phyloP scores from a whole-genome alignment of 345 rosid species.

The Melastoma malabathricum region DNA sequence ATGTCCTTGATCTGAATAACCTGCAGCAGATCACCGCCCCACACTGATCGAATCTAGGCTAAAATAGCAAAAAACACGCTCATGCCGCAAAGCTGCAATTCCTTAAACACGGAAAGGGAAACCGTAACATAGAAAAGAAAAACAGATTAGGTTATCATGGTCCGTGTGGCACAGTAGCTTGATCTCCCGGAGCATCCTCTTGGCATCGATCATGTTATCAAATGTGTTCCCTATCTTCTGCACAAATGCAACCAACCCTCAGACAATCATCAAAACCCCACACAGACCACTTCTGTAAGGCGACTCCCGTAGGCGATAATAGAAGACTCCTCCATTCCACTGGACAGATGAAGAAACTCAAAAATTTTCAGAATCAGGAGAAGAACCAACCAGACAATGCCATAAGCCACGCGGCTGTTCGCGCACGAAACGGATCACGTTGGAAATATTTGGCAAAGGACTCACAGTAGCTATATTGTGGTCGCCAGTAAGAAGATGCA shows the following conservation, averaged over 20 bases:
- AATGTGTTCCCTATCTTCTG: constrained; percentile 84
- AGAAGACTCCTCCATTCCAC: not conserved
- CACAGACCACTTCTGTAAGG: not conserved
- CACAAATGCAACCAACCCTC: constrained; percentile 41
- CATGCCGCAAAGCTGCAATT: too few species aligned
- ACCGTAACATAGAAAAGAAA: not conserved
- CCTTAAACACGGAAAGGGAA: not conserved
- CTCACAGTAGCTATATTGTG: too few species aligned
- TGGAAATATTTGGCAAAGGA: too few species aligned
- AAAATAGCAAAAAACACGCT: too few species aligned
- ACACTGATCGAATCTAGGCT: not conserved
- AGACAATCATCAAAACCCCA: not conserved
- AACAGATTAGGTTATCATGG: constrained; percentile 56
- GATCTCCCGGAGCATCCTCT: constrained; percentile 83
- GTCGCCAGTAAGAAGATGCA: too few species aligned
- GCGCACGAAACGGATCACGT: too few species aligned
- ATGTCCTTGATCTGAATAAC: constrained; percentile 77
- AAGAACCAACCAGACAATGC: constrained; percentile 65
- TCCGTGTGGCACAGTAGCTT: constrained; percentile 87
- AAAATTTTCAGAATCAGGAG: not conserved
- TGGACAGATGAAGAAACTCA: not conserved
- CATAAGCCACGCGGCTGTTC: constrained; percentile 86
- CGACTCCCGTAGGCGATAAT: not conserved
- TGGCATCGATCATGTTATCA: constrained; percentile 83
- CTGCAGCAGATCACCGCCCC: constrained; percentile 17